These are phyloP conservation scores for Prillingera fragicola DNA, from an alignment of 1,284 basidiomycete genomes.

Conservation along the genomic window DNA sequence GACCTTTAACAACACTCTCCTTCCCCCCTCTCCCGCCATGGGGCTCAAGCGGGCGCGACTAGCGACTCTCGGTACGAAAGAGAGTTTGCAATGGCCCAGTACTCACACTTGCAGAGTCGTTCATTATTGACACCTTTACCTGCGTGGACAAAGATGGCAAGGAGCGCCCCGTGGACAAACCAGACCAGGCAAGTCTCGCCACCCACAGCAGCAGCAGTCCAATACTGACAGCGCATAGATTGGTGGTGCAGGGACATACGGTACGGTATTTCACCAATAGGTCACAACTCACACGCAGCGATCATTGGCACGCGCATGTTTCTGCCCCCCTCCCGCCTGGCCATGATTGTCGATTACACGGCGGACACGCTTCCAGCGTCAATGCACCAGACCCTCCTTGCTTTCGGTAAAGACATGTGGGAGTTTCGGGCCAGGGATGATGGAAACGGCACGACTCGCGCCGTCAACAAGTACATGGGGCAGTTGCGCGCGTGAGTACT, in stretches of 20 bases:
- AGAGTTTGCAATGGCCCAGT: too few species aligned
- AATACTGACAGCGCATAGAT: slow-evolving; percentile 25
- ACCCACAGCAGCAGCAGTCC: too few species aligned
- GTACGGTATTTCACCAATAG: slow-evolving; percentile 12
- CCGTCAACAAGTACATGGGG: slow-evolving; percentile 37
- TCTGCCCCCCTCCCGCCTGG: slow-evolving; percentile 28
- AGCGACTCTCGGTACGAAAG: too few species aligned
- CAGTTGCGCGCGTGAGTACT: slow-evolving; percentile 33
- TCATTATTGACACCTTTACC: slow-evolving; percentile 45
- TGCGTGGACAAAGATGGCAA: slow-evolving; percentile 30
- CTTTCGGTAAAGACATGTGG: slow-evolving; percentile 41
- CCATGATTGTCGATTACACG: slow-evolving; percentile 41
- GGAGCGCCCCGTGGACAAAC: slow-evolving; percentile 26
- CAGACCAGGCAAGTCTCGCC: slow-evolving; percentile 31
- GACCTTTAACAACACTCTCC: too few species aligned
- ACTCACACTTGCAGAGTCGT: slow-evolving; percentile 24
- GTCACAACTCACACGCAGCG: slow-evolving; percentile 15
- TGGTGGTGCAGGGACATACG: slow-evolving; percentile 44
- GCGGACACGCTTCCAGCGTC: slow-evolving; percentile 21
- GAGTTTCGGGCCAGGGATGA: slow-evolving; percentile 27
- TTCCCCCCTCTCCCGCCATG: too few species aligned
- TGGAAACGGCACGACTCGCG: slow-evolving; percentile 32
- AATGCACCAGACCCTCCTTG: slow-evolving; percentile 23
- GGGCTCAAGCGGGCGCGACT: too few species aligned
- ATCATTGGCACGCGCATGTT: slow-evolving; percentile 43